phyloP scores from a whole-genome alignment of 2,329 filamentous ascomycete species.

The Endoconidiophora laricicola region DNA sequence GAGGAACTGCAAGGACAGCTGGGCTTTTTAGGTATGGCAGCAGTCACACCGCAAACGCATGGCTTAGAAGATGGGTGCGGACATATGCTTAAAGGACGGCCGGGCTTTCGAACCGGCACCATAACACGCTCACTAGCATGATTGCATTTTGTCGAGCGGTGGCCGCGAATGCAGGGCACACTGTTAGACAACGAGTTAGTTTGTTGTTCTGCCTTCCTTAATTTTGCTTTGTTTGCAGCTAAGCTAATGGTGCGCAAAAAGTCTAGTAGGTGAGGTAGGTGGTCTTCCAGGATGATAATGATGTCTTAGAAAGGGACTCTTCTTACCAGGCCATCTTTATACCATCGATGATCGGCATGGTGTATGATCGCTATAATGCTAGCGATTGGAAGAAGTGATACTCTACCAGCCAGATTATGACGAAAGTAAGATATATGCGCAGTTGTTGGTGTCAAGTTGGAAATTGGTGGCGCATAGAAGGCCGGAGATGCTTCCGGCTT shows the following conservation, averaged over 20 bases:
- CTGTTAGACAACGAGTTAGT: slow-evolving; percentile 22
- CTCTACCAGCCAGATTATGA: too few relatives aligned
- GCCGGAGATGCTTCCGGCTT: too few relatives aligned
- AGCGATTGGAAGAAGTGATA: too few relatives aligned
- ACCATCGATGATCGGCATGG: slow-evolving; percentile 53
- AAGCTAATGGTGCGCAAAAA: too few relatives aligned
- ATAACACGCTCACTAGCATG: slow-evolving; percentile 51
- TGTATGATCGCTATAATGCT: slow-evolving; percentile 14
- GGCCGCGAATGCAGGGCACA: slow-evolving; percentile 58
- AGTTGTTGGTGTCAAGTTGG: too few relatives aligned
- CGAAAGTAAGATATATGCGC: too few relatives aligned
- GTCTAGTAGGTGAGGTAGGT: too few relatives aligned
- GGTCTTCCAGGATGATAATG: too few relatives aligned
- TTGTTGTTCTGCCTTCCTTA: too few relatives aligned
- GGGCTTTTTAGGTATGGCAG: slow-evolving; percentile 42
- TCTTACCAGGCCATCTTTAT: slow-evolving; percentile 60
- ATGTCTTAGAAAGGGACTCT: neutral
- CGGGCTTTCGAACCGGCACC: slow-evolving; percentile 55
- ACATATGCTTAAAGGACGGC: slow-evolving; percentile 51
- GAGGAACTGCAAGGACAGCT: slow-evolving; percentile 33
- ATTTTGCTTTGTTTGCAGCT: too few relatives aligned
- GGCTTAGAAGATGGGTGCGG: slow-evolving; percentile 44
- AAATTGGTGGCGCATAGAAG: too few relatives aligned
- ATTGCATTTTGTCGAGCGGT: slow-evolving; percentile 59
- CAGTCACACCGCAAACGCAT: slow-evolving; percentile 50